Percentiles rank a stretch among this genome's conserved stretches.
Conservation (phyloP, 2,329 filamentous ascomycete genomes). For the Trichocomaceae sp. region DNA sequence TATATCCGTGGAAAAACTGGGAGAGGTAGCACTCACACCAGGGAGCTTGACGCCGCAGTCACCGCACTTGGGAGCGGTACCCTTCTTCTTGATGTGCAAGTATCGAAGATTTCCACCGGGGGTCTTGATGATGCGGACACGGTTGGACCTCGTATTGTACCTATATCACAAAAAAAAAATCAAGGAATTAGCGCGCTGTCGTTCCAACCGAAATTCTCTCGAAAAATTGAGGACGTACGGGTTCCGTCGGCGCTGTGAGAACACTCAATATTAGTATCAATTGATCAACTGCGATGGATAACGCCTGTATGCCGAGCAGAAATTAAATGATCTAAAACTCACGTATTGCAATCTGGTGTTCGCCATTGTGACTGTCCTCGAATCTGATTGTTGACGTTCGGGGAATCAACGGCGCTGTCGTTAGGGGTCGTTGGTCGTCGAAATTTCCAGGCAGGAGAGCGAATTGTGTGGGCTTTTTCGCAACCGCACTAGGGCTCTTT, state of each 20-base stretch:
- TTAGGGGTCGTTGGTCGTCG: conserved; percentile 37
- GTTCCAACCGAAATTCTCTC: neutral
- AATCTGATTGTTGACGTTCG: conserved; percentile 33
- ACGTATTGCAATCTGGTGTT: conserved; percentile 49
- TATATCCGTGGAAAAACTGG: conserved; percentile 1
- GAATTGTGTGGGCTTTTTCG: conserved; percentile 41
- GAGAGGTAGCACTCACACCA: conserved; percentile 67
- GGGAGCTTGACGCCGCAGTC: conserved; percentile 97
- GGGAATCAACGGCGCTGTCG: conserved; percentile 37
- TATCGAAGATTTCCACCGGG: conserved; percentile 92
- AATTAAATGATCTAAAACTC: conserved; percentile 19
- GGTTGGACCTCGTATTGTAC: conserved; percentile 98
- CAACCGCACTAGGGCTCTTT: conserved; percentile 30
- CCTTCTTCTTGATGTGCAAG: conserved; percentile 99
- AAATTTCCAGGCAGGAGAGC: conserved; percentile 32
- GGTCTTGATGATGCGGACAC: conserved; percentile 91
- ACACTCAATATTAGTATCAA: conserved; percentile 24
- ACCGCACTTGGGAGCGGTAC: conserved; percentile 96
- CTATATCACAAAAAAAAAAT: conserved; percentile 41
- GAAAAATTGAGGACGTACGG: conserved; percentile 53
- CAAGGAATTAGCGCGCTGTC: conserved; percentile 27
- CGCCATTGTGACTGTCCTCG: conserved; percentile 45
- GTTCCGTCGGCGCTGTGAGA: conserved; percentile 64
- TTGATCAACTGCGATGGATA: neutral
- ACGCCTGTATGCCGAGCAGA: neutral